Percentiles rank a stretch among this genome's conserved stretches.
Evolutionary conservation across 768 basidiomycete genomes (phyloP).

Genomic region (Collybia sordida): DNA sequence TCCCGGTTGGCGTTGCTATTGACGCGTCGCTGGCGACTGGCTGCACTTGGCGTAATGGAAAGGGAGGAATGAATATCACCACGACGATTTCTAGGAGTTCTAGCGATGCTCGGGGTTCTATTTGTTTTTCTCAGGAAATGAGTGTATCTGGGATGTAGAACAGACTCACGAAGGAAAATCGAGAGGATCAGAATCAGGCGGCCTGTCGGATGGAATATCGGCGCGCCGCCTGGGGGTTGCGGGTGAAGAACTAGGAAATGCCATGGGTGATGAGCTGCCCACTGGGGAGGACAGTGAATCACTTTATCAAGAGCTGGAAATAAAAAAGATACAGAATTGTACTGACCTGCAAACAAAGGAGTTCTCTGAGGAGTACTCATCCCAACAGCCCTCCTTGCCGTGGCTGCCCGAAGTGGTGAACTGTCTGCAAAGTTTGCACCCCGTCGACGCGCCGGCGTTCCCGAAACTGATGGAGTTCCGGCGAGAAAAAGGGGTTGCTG

Average conservation of each 20-base stretch:
- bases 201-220: slow-evolving; percentile 33
- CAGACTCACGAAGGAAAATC: slow-evolving; percentile 65
- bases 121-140: background rate
- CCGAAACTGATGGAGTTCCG: slow-evolving; percentile 50
- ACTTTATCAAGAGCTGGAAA: background rate
- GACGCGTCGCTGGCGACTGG: slow-evolving; percentile 34
- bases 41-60: slow-evolving; percentile 49
- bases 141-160: background rate
- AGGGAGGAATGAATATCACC: slow-evolving; percentile 91
- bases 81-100: slow-evolving; percentile 72
- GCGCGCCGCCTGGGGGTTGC: slow-evolving; percentile 39
- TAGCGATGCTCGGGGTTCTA: slow-evolving; percentile 51
- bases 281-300: slow-evolving; percentile 26
- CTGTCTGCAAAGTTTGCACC: slow-evolving; percentile 37
- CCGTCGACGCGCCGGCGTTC: slow-evolving; percentile 45
- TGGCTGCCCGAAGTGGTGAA: slow-evolving; percentile 45
- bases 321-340: slow-evolving; percentile 2
- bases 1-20: slow-evolving; percentile 23
- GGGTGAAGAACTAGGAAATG: slow-evolving; percentile 65
- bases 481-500: slow-evolving; percentile 52
- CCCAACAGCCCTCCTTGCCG: slow-evolving; percentile 54
- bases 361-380: slow-evolving; percentile 56
- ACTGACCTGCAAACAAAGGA: slow-evolving; percentile 51
- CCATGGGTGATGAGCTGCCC: slow-evolving; percentile 62
- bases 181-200: slow-evolving; percentile 62